phyloP scores from a whole-genome alignment of 177 flowering plant genomes.

The Tripterygium wilfordii region DNA sequence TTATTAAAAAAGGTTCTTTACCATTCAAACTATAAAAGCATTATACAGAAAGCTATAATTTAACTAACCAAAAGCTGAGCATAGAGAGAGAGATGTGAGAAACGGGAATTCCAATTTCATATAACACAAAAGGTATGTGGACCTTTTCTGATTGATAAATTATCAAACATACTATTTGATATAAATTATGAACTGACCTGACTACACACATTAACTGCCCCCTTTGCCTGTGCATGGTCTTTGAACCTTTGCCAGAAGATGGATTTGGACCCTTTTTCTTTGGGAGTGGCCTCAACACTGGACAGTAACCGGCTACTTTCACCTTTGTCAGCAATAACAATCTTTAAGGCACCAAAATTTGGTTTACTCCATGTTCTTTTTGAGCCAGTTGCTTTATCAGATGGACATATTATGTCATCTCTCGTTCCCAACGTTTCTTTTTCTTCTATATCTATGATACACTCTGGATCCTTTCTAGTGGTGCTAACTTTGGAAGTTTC shows the following conservation, averaged over 20 bases:
- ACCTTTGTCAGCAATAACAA: slow-evolving; percentile 54
- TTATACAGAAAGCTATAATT: too few species aligned
- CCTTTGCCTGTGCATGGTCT: slow-evolving; percentile 21
- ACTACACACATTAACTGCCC: slow-evolving; percentile 12
- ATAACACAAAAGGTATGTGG: too few species aligned
- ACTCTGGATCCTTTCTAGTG: slow-evolving; percentile 25
- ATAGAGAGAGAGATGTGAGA: too few species aligned
- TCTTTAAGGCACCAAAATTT: slow-evolving; percentile 44
- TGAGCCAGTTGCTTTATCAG: slow-evolving; percentile 32
- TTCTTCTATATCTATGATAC: slow-evolving; percentile 34
- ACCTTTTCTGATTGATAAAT: too few species aligned
- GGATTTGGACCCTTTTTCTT: slow-evolving; percentile 46
- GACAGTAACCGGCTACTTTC: slow-evolving; percentile 16
- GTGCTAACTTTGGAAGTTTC: slow-evolving; percentile 26
- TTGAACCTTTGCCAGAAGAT: slow-evolving; percentile 36
- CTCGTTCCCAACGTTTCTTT: slow-evolving; percentile 21
- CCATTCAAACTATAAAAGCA: too few species aligned
- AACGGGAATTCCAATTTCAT: too few species aligned
- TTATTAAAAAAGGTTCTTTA: too few species aligned
- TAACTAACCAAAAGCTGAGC: too few species aligned
- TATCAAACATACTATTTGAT: too few species aligned
- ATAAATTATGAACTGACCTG: slow-evolving; percentile 15
- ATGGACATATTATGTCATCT: slow-evolving; percentile 30
- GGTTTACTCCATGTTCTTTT: slow-evolving; percentile 49
- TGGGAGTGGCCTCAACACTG: slow-evolving; percentile 36